Percentiles rank a stretch among this genome's conserved stretches.
These are phyloP conservation scores for Coemansia sp. DNA, from an alignment of 192 early-diverging fungal genomes.

Conservation along the genomic window DNA sequence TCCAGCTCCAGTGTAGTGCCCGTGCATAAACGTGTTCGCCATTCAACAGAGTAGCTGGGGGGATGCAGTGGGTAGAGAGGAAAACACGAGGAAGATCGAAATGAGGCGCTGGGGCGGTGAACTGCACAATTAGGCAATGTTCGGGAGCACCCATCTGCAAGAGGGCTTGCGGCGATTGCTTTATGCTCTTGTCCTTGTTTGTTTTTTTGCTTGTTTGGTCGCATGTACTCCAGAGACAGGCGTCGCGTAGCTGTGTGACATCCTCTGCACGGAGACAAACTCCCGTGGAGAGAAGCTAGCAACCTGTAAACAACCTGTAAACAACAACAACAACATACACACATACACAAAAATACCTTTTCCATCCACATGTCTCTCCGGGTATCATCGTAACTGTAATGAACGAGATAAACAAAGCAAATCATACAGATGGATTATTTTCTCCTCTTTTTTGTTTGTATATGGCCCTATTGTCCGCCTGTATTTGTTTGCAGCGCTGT, in stretches of 20 bases:
- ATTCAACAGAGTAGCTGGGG: neutral
- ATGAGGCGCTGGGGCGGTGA: conserved; percentile 8
- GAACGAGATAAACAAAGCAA: neutral
- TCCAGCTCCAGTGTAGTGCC: neutral
- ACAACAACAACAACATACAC: too few species aligned
- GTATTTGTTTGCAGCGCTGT: neutral
- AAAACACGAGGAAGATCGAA: conserved; percentile 9
- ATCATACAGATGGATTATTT: neutral
- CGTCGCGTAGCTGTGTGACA: neutral
- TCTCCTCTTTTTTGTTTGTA: neutral
- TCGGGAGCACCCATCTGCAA: conserved; percentile 8
- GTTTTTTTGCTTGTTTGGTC: neutral
- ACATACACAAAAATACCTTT: neutral
- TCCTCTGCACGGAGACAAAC: neutral
- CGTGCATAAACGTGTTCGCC: neutral
- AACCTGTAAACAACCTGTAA: neutral
- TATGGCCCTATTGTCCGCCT: neutral
- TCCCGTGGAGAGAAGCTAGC: neutral
- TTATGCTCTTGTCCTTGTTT: neutral
- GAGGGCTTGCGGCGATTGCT: neutral
- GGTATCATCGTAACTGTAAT: neutral
- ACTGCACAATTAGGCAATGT: conserved; percentile 6
- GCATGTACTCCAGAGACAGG: neutral
- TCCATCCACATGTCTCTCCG: neutral
- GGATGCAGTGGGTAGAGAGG: neutral